phyloP scores from a whole-genome alignment of 2,329 filamentous ascomycete genomes.

The Trichophyton mentagrophytes region DNA sequence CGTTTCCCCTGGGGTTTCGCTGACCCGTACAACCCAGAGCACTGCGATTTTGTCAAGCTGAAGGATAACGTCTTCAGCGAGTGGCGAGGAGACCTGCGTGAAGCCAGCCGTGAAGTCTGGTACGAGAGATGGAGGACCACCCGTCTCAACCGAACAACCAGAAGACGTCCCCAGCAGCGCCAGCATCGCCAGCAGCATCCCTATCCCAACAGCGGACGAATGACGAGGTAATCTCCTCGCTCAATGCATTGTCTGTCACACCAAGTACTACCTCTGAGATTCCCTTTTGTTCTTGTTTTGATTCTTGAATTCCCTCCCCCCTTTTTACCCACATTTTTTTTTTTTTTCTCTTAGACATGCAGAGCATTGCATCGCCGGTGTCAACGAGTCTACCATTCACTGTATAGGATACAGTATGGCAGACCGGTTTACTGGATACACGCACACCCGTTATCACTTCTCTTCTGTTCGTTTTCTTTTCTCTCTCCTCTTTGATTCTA shows the following conservation, averaged over 20 bases:
- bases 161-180: not conserved
- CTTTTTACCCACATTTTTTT: not conserved
- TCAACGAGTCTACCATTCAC: not conserved
- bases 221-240: not conserved
- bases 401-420: not conserved
- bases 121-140: conserved; percentile 86
- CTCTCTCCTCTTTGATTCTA: not conserved
- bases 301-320: too few species aligned
- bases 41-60: conserved; percentile 86
- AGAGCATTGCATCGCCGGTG: not conserved
- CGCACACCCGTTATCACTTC: not conserved
- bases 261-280: not conserved
- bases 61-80: conserved; percentile 88
- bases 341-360: not conserved
- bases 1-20: conserved; percentile 96
- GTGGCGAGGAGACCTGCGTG: conserved; percentile 81
- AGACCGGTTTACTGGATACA: not conserved
- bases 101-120: conserved; percentile 82
- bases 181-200: not conserved
- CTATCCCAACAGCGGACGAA: not conserved
- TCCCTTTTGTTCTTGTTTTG: not conserved
- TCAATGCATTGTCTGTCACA: not conserved
- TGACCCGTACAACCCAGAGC: conserved; percentile 76
- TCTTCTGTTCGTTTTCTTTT: not conserved
- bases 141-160: conserved; percentile 23